Conservation (phyloP, 2,329 filamentous ascomycete genomes). For the Emericellopsis atlantica region DNA sequence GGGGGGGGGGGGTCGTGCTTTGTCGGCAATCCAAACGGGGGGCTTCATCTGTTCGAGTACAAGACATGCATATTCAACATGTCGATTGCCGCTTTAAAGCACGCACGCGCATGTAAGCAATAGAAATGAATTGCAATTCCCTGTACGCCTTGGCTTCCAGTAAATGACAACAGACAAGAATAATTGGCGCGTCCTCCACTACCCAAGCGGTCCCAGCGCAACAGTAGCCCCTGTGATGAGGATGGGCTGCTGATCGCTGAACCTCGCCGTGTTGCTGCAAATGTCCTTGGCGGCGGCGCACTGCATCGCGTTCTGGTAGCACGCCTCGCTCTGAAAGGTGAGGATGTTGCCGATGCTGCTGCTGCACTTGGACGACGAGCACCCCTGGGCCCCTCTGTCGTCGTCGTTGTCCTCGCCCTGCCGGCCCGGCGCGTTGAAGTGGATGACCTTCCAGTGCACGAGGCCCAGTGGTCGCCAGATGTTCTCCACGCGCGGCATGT, state of each 20-base stretch:
- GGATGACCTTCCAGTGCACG: constrained; percentile 17
- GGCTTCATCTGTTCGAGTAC: too few species aligned
- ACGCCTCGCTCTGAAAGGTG: neutral
- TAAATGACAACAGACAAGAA: too few species aligned
- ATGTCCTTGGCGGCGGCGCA: neutral
- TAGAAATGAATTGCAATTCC: too few species aligned
- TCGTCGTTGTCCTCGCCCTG: neutral
- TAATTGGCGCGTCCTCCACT: too few species aligned
- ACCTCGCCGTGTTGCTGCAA: neutral
- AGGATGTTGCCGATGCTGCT: neutral
- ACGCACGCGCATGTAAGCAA: too few species aligned
- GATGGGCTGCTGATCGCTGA: neutral
- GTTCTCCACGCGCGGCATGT: constrained; percentile 29
- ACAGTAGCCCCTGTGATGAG: neutral
- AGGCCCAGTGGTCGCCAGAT: constrained; percentile 26
- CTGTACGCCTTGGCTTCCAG: too few species aligned
- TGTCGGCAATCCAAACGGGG: too few species aligned
- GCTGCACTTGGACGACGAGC: too few species aligned
- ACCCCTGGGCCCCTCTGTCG: too few species aligned
- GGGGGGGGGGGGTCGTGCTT: too few species aligned
- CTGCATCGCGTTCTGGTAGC: neutral
- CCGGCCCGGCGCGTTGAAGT: neutral
- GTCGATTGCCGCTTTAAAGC: too few species aligned
- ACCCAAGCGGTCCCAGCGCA: neutral
- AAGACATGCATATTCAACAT: too few species aligned